Evolutionary conservation across 2,329 filamentous ascomycete species (phyloP).

Genomic region (Parafenestella ontariensis): DNA sequence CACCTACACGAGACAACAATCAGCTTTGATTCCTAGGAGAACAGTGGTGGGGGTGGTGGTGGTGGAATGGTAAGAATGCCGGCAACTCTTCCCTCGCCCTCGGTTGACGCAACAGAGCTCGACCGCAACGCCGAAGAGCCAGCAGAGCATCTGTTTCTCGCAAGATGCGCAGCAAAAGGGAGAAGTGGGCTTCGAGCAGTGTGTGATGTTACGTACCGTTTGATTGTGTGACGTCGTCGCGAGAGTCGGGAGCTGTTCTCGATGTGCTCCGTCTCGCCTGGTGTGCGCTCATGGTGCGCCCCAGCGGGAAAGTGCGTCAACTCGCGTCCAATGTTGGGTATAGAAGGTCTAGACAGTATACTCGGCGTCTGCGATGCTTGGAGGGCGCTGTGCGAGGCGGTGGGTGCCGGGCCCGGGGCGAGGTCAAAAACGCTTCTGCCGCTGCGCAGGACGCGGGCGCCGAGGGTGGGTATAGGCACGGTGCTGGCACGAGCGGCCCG

Average conservation of each 20-base stretch:
- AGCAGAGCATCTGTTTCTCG: neutral
- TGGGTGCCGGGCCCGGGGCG: slow-evolving; percentile 29
- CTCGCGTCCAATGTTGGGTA: slow-evolving; percentile 31
- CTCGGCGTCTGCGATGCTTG: slow-evolving; percentile 22
- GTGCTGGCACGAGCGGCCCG: slow-evolving; percentile 14
- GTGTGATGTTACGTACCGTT: slow-evolving; percentile 28
- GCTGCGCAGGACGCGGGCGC: slow-evolving; percentile 30
- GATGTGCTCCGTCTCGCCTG: slow-evolving; percentile 47
- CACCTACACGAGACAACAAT: slow-evolving; percentile 14
- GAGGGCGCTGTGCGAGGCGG: slow-evolving; percentile 16
- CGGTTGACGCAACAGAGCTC: slow-evolving; percentile 29
- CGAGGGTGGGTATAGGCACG: slow-evolving; percentile 23
- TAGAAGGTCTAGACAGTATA: slow-evolving; percentile 7
- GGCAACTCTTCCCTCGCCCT: slow-evolving; percentile 21
- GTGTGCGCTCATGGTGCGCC: slow-evolving; percentile 52
- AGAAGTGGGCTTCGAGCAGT: neutral
- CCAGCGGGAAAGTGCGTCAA: slow-evolving; percentile 36
- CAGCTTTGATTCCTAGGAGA: neutral
- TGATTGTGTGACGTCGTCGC: slow-evolving; percentile 21
- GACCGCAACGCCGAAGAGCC: slow-evolving; percentile 5
- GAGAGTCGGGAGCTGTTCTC: slow-evolving; percentile 38
- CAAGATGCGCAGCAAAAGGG: neutral
- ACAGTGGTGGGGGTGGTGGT: neutral
- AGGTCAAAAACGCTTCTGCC: slow-evolving; percentile 37
- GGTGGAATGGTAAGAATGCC: slow-evolving; percentile 6